Evolutionary conservation across 192 early-diverging fungal species (phyloP).

Genomic region (Entomortierella beljakovae): DNA sequence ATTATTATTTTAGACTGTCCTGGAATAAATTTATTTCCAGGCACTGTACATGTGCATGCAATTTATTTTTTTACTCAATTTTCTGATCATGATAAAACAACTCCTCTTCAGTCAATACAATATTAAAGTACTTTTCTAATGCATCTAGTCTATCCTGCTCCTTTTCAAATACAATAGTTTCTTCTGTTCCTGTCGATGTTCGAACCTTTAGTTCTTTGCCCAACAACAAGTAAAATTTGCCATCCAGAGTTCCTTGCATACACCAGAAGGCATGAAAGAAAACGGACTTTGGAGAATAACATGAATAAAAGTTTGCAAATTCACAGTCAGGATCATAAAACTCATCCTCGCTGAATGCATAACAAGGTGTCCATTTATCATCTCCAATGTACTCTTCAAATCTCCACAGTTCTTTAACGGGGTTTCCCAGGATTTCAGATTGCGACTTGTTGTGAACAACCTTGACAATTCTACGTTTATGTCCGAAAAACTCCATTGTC

Average conservation of each 20-base stretch:
- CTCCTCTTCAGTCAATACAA: conserved; percentile 29
- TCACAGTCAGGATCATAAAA: conserved; percentile 15
- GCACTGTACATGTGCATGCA: too few species aligned
- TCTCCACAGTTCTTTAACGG: conserved; percentile 13
- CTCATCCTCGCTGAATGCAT: conserved; percentile 18
- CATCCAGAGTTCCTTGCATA: conserved; percentile 19
- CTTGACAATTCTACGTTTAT: conserved; percentile 16
- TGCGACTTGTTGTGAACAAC: conserved; percentile 4
- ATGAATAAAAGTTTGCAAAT: conserved; percentile 10
- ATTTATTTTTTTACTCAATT: conserved; percentile 10
- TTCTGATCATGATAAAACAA: conserved; percentile 20
- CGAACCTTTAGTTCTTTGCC: conserved; percentile 1
- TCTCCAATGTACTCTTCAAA: conserved; percentile 19
- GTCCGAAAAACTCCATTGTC: conserved; percentile 19
- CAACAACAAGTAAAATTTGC: conserved; percentile 2
- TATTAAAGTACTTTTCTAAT: conserved; percentile 25
- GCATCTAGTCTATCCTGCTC: conserved; percentile 28
- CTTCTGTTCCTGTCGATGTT: background rate
- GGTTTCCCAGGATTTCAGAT: conserved; percentile 16
- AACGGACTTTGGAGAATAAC: conserved; percentile 7
- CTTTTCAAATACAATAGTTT: conserved; percentile 12
- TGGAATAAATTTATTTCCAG: too few species aligned
- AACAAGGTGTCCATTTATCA: conserved; percentile 17
- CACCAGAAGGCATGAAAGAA: conserved; percentile 25
- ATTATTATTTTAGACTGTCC: too few species aligned